A percentile compares a stretch with the other conserved stretches of the same genome.
Evolutionary conservation across 1,284 basidiomycete genomes (phyloP).

Genomic region (Inonotus obliquus): DNA sequence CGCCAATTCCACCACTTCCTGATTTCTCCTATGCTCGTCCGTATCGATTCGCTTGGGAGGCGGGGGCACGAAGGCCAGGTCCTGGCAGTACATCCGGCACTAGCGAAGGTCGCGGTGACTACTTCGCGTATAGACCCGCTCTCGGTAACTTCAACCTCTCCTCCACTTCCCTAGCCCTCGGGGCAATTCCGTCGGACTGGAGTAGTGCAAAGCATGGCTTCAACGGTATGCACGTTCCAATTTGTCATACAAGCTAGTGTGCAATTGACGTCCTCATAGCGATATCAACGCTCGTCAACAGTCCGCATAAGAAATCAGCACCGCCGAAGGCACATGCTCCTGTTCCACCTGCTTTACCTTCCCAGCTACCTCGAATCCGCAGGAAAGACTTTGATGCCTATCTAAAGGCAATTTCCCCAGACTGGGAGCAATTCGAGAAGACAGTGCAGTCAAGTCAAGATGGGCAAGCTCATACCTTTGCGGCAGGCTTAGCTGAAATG

Average conservation of each 20-base stretch:
- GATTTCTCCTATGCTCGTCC: slow-evolving; percentile 42
- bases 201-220: slow-evolving; percentile 75
- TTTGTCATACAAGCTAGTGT: neutral
- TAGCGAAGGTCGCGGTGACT: slow-evolving; percentile 53
- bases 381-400: slow-evolving; percentile 86
- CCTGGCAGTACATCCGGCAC: slow-evolving; percentile 61
- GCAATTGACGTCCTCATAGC: slow-evolving; percentile 32
- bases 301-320: slow-evolving; percentile 78
- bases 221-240: slow-evolving; percentile 48
- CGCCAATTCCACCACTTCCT: slow-evolving; percentile 42
- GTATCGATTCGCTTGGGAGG: slow-evolving; percentile 67
- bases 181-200: slow-evolving; percentile 59
- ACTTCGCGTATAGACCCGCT: slow-evolving; percentile 40
- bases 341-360: slow-evolving; percentile 66
- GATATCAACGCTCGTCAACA: slow-evolving; percentile 77
- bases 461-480: slow-evolving; percentile 21
- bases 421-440: slow-evolving; percentile 71
- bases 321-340: slow-evolving; percentile 82
- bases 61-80: slow-evolving; percentile 44
- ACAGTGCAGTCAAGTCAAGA: slow-evolving; percentile 45
- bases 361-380: slow-evolving; percentile 72
- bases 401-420: slow-evolving; percentile 64
- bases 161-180: slow-evolving; percentile 35
- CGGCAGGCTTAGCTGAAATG: slow-evolving; percentile 11
- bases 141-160: slow-evolving; percentile 41